A percentile compares a stretch with the other conserved stretches of the same genome.
Conservation (phyloP, 805 yeast species). For the Ogataea minuta region DNA sequence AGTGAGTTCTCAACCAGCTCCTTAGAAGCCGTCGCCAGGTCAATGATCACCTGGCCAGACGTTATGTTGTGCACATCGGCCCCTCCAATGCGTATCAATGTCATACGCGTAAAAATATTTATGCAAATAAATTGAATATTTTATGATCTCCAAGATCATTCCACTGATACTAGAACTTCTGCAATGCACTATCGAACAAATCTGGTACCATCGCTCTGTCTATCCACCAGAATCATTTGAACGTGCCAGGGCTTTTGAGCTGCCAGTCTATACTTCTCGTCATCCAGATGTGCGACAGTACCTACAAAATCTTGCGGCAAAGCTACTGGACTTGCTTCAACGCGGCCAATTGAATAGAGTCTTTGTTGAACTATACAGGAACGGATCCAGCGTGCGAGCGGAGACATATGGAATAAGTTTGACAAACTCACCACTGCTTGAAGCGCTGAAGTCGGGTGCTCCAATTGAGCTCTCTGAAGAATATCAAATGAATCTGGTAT, state of each 20-base stretch:
- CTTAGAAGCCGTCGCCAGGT: conserved; percentile 72
- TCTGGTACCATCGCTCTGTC: conserved; percentile 49
- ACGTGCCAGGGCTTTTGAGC: conserved; percentile 40
- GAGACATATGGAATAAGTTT: conserved; percentile 32
- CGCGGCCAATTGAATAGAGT: conserved; percentile 27
- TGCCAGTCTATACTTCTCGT: conserved; percentile 42
- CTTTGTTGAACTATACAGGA: conserved; percentile 22
- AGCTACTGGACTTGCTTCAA: conserved; percentile 19
- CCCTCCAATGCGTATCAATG: conserved; percentile 39
- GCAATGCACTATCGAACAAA: conserved; percentile 50
- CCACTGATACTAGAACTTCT: conserved; percentile 47
- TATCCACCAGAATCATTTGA: conserved; percentile 54
- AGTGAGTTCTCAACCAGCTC: conserved; percentile 85
- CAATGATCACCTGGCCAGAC: conserved; percentile 90
- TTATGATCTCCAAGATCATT: conserved; percentile 24
- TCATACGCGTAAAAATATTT: conserved; percentile 19
- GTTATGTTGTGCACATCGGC: conserved; percentile 73
- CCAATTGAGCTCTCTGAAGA: conserved; percentile 11
- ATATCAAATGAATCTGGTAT: conserved; percentile 16
- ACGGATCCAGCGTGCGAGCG: neutral
- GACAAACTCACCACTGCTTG: conserved; percentile 28
- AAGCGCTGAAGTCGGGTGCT: conserved; percentile 13
- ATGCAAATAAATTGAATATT: neutral
- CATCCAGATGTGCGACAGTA: conserved; percentile 45
- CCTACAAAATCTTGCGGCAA: conserved; percentile 33